Evolutionary conservation across 768 basidiomycete species (phyloP), one percentile per base, ranked within the genome.

Genomic region (Tricholoma terreum): DNA sequence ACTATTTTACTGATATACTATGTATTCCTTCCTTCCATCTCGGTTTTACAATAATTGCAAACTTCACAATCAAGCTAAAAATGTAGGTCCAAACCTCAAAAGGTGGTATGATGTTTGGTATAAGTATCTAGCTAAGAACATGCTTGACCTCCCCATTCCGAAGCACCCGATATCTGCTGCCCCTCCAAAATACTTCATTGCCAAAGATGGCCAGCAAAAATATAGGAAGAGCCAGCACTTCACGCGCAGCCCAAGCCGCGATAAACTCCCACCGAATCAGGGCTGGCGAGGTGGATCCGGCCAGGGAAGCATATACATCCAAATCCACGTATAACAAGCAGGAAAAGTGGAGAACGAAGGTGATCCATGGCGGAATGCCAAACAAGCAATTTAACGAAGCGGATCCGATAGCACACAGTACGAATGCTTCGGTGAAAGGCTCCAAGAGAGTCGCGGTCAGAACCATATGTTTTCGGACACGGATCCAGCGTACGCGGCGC

Each of bases 391-490:
- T 67, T 50, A 85, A 65, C 55, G 87, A 83, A 52, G 79, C 72
- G 24, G 83, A 78, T 19, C 84, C 84, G 56, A 95, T 80, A 24
- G 81, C 57, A 31, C 90, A 87, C 31, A 87, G 76, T 24, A 93
- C 71, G 38, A 97, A 70, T 43, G 84, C 86, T 73, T 99, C 97
- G 15, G 94, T 97, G 68, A 98, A 85, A 1, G 97, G 97, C 70
- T 99, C 97, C 17, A 91, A 63, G 53, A 98, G 55, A 0, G 94
- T 98, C 15, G 94, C 95, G 8, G 82, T 77, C 40, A 92, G 69
- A 7, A 92, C 89, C 94, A 98, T 98, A 65, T 86, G 86, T 71
- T 95, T 98, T 52, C 97, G 84, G 31, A 98, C 96, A 43, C 97
- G 85, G 65, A 99, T 93, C 97, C 97, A 99, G 2, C 97, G 87